Conservation (phyloP, 768 basidiomycete species). For the Nidula microcarpa region DNA sequence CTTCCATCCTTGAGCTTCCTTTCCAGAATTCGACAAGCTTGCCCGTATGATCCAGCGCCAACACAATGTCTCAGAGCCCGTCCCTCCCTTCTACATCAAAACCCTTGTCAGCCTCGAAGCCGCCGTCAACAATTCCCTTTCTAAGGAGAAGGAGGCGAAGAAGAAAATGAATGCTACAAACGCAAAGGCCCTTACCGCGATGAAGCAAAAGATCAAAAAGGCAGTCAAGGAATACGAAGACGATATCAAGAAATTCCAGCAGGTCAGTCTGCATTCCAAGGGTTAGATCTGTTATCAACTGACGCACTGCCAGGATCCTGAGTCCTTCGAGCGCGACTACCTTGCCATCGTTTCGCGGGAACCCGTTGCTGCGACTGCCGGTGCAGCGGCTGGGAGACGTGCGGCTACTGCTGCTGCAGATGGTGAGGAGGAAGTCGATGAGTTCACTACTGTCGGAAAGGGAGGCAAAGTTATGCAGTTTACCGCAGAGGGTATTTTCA, state of each 20-base stretch:
- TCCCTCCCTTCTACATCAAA: slow-evolving; percentile 83
- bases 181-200: slow-evolving; percentile 91
- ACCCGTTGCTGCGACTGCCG: slow-evolving; percentile 27
- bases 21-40: slow-evolving; percentile 92
- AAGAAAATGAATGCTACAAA: slow-evolving; percentile 97
- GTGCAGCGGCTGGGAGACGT: slow-evolving; percentile 26
- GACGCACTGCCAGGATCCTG: slow-evolving; percentile 65
- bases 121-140: slow-evolving; percentile 66
- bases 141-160: slow-evolving; percentile 88
- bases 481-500: slow-evolving; percentile 85
- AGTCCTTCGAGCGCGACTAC: slow-evolving; percentile 80
- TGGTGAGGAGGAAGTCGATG: slow-evolving; percentile 53
- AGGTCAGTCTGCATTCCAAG: slow-evolving; percentile 40
- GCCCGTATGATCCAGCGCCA: slow-evolving; percentile 86
- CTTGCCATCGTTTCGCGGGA: slow-evolving; percentile 46
- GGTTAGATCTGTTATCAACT: neutral
- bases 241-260: slow-evolving; percentile 75
- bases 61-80: slow-evolving; percentile 79
- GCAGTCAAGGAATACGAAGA: slow-evolving; percentile 83
- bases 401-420: slow-evolving; percentile 27
- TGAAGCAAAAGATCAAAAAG: slow-evolving; percentile 98
- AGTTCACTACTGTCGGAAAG: slow-evolving; percentile 89
- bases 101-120: slow-evolving; percentile 72
- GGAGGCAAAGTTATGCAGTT: slow-evolving; percentile 83
- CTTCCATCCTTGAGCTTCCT: slow-evolving; percentile 1